These are phyloP conservation scores for Inga laurina DNA, from an alignment of 306 rosid species.

Conservation along the genomic window DNA sequence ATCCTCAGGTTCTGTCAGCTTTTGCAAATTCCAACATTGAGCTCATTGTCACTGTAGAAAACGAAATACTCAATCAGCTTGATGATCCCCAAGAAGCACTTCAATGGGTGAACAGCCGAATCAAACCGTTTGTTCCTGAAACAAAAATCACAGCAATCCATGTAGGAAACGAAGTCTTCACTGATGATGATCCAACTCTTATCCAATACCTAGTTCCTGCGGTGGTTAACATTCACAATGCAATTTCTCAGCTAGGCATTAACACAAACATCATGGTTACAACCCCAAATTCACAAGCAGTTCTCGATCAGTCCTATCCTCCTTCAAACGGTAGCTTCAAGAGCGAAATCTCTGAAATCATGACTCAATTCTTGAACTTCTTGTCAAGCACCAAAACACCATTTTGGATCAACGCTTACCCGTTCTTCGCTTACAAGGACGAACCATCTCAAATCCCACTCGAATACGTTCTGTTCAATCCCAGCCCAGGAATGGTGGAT, in stretches of 20 bases:
- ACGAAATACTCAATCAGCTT: slow-evolving; percentile 58
- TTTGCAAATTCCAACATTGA: slow-evolving; percentile 78
- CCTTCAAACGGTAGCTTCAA: slow-evolving; percentile 95
- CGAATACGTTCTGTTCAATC: slow-evolving; percentile 74
- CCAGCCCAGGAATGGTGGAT: slow-evolving; percentile 73
- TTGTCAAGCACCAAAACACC: slow-evolving; percentile 76
- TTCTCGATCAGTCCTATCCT: slow-evolving; percentile 81
- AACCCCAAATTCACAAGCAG: slow-evolving; percentile 73
- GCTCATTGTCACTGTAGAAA: slow-evolving; percentile 81
- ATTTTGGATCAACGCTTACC: slow-evolving; percentile 93
- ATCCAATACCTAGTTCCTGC: slow-evolving; percentile 76
- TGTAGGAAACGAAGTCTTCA: slow-evolving; percentile 87
- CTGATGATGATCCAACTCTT: slow-evolving; percentile 48
- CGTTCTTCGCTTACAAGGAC: slow-evolving; percentile 83
- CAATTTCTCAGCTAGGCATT: slow-evolving; percentile 61
- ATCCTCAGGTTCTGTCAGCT: slow-evolving; percentile 63
- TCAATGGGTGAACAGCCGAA: slow-evolving; percentile 76
- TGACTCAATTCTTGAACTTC: slow-evolving; percentile 64
- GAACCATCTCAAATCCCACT: slow-evolving; percentile 59
- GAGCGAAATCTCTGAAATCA: slow-evolving; percentile 51
- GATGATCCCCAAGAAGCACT: slow-evolving; percentile 78
- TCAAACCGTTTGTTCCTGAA: slow-evolving; percentile 77
- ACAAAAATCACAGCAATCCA: slow-evolving; percentile 86
- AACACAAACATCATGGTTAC: slow-evolving; percentile 67
- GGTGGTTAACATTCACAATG: slow-evolving; percentile 69